Conservation (phyloP, 208 protist genomes). For the Leishmania braziliensis region DNA sequence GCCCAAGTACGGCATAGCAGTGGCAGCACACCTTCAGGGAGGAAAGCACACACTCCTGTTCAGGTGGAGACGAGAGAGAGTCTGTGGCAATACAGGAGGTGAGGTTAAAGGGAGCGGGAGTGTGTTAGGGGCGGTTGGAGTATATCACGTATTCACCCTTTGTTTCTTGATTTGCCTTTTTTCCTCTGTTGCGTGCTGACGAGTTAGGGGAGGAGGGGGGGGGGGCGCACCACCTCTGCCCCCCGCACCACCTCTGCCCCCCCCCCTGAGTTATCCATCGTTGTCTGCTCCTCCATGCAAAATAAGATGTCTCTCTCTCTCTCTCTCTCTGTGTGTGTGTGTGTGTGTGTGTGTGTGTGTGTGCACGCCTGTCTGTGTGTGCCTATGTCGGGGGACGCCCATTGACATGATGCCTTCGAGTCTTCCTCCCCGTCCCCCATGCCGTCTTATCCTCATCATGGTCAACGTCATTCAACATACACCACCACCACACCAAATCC, state of each 20-base stretch:
- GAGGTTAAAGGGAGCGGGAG: neutral
- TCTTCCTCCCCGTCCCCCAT: neutral
- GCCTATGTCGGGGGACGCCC: neutral
- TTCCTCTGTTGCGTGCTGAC: neutral
- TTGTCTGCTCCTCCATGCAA: neutral
- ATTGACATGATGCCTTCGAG: neutral
- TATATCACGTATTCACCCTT: neutral
- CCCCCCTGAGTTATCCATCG: neutral
- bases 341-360: neutral
- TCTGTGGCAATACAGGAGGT: neutral
- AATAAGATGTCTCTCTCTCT: too few relatives aligned
- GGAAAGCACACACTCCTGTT: neutral
- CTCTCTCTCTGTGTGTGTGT: neutral
- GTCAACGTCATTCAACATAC: neutral
- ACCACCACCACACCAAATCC: too few relatives aligned
- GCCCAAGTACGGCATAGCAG: neutral
- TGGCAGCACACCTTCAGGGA: neutral
- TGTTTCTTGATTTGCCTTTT: neutral
- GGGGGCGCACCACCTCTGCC: neutral
- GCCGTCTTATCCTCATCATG: neutral
- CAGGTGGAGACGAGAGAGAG: neutral
- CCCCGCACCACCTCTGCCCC: neutral
- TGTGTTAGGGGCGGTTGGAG: too few relatives aligned
- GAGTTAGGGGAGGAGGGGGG: neutral
- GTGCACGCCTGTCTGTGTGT: neutral